Evolutionary conservation across 805 yeast genomes (phyloP), one percentile per base, ranked within the genome.

Genomic region (Grigorovia jiainica): DNA sequence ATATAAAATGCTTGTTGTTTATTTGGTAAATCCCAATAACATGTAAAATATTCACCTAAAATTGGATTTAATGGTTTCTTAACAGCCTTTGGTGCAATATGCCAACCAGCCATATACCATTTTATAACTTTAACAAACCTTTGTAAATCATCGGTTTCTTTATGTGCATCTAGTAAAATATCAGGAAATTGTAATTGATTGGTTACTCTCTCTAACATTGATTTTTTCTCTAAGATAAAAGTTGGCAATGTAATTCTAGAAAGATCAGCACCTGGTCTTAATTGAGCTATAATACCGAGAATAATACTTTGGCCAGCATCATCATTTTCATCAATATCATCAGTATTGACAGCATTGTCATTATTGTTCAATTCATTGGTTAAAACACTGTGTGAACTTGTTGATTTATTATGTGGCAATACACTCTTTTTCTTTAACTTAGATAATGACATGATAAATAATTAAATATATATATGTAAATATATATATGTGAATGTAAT

Each of bases 61-160:
- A 92, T 87, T 1, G 98, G 98, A 58, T 92, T 92, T 54, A 92
- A 70, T 0, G 98, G 98, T 63, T 92, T 92, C 61, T 92, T 92
- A 13, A 92, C 98, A 3, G 97, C 98, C 59, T 90, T 90, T 23
- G 97, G 98, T 1, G 97, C 92, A 60, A 92, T 92, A 58, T 92
- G 97, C 97, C 97, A 92, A 38, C 94, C 87, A 3, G 96, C 76
- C 61, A 92, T 70, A 60, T 92, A 92, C 95, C 96, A 90, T 55
- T 78, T 77, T 18, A 83, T 79, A 7, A 90, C 80, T 35, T 75
- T 66, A 6, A 86, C 56, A 53, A 92, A 89, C 44, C 97, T 73
- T 43, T 76, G 70, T 18, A 81, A 53, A 2, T 79, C 78, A 48
- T 83, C 84, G 2, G 60, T 58, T 3, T 73, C 65, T 3, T 55